Evolutionary conservation across 2,329 filamentous ascomycete species (phyloP).

Genomic region (Macrophomina phaseolina): DNA sequence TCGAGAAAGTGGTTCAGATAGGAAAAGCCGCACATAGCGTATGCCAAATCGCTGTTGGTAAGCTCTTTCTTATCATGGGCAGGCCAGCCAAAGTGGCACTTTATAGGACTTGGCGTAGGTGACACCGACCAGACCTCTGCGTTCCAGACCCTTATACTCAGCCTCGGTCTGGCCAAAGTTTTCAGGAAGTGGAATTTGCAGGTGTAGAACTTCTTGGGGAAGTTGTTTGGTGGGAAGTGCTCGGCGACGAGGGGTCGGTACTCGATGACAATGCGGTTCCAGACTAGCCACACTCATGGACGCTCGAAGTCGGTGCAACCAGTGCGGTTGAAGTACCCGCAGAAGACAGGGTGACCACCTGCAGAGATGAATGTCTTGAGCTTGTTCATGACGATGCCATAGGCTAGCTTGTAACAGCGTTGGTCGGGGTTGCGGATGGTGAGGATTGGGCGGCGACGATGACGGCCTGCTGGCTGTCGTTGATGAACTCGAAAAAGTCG

Average conservation of each 20-base stretch:
- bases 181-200: background rate
- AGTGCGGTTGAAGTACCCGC: background rate
- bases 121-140: background rate
- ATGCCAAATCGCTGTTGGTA: background rate
- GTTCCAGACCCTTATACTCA: background rate
- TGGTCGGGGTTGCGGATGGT: background rate
- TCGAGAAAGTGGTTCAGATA: background rate
- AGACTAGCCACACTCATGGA: background rate
- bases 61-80: background rate
- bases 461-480: conserved; percentile 1
- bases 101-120: background rate
- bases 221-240: conserved; percentile 14
- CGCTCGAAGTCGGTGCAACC: background rate
- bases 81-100: background rate
- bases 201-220: background rate
- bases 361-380: background rate
- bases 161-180: background rate
- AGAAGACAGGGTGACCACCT: background rate
- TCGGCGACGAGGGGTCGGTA: background rate
- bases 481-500: background rate
- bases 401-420: background rate
- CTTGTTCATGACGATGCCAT: background rate
- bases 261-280: background rate
- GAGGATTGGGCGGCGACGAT: background rate
- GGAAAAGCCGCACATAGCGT: conserved; percentile 10